Evolutionary conservation across 495 filamentous ascomycete species (phyloP), one percentile per base, ranked within the genome.

Genomic region (Penicillium fimorum): DNA sequence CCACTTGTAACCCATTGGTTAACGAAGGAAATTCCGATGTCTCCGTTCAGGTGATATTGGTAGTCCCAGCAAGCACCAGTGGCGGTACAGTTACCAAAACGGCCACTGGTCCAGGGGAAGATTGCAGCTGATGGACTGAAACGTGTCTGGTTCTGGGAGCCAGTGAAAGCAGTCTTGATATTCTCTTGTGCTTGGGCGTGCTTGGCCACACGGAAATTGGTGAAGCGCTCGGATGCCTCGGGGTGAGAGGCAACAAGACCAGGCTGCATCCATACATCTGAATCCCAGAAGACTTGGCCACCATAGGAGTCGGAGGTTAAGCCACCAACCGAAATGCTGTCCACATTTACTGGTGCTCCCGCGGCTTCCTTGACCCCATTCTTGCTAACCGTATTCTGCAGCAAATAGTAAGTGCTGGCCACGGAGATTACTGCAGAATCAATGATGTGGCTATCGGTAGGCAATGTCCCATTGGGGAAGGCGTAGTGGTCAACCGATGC

Each of bases 211-310:
- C 84, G 81, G 60, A 85, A 87, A 44, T 84, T 79, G 41, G 80
- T 79, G 44, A 86, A 81, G 13, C 82, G 75, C 60, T 81, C 70
- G 11, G 80, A 80, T 18, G 80, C 71, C 56, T 83, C 69, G 10
- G 84, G 84, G 56, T 82, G 76, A 4, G 84, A 79, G 5, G 82
- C 71, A 18, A 80, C 81, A 9, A 87, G 70, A 9, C 84, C 83
- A 20, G 84, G 84, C 20, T 85, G 82, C 84, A 87, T 87, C 83
- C 84, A 87, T 45, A 84, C 64, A 65, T 82, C 84, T 13, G 84
- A 82, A 67, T 87, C 84, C 84, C 84, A 87, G 63, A 87, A 86
- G 30, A 86, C 72, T 27, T 80, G 69, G 1, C 84, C 84, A 29
- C 72, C 84, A 56, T 87, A 87, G 6, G 80, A 84, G 49, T 85